phyloP scores from a whole-genome alignment of 1,284 basidiomycete species.

The Ustilago xerochloae region DNA sequence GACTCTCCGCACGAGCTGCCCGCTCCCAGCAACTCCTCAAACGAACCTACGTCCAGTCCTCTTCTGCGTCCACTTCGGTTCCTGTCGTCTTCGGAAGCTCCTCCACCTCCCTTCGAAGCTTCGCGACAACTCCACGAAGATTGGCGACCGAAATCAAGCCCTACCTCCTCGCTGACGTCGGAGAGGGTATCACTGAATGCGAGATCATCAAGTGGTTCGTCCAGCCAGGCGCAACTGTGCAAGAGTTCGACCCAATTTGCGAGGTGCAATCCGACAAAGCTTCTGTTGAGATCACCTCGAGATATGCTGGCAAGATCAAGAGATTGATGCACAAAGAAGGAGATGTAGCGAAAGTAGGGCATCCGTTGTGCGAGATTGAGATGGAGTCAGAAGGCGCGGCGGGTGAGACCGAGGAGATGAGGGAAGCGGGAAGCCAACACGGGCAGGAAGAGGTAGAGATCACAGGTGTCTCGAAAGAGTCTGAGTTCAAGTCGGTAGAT shows the following conservation, averaged over 20 bases:
- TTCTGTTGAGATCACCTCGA: conserved; percentile 90
- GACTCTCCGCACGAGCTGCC: background rate
- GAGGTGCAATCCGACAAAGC: conserved; percentile 96
- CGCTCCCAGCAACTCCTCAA: conserved; percentile 4
- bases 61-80: conserved; percentile 8
- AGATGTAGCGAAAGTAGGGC: conserved; percentile 86
- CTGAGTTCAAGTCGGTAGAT: conserved; percentile 19
- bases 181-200: conserved; percentile 76
- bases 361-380: conserved; percentile 83
- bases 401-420: background rate
- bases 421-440: background rate
- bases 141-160: conserved; percentile 37
- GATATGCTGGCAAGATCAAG: conserved; percentile 81
- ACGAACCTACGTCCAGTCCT: conserved; percentile 23
- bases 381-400: conserved; percentile 74
- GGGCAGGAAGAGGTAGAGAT: conserved; percentile 7
- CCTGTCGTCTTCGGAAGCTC: conserved; percentile 24
- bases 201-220: conserved; percentile 71
- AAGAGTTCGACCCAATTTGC: conserved; percentile 86
- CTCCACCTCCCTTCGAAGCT: conserved; percentile 24
- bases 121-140: conserved; percentile 38
- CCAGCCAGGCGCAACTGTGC: conserved; percentile 74
- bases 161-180: conserved; percentile 94
- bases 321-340: conserved; percentile 82
- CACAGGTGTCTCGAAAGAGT: conserved; percentile 12